Conservation (phyloP, 441 rosid genomes). For the Gossypium trilobum region DNA sequence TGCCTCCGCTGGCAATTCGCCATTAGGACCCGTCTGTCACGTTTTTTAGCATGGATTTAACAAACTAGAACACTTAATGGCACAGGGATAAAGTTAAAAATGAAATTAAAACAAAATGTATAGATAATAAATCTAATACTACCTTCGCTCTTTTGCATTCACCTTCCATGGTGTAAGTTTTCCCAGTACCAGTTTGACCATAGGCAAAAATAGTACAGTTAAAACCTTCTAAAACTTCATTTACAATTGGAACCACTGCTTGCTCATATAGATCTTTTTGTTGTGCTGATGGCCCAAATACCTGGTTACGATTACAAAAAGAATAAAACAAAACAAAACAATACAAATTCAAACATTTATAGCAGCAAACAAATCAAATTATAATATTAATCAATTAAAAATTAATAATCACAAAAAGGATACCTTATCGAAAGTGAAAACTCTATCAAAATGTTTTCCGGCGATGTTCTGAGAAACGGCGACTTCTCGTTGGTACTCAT, state of each 20-base stretch:
- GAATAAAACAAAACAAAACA: background rate
- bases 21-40: constrained; percentile 61
- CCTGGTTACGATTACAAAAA: constrained; percentile 32
- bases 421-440: constrained; percentile 90
- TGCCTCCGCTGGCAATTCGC: constrained; percentile 79
- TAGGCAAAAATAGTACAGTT: constrained; percentile 95
- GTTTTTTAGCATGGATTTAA: constrained; percentile 4
- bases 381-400: background rate
- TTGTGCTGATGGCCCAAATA: constrained; percentile 85
- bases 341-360: background rate
- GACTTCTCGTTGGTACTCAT: constrained; percentile 76
- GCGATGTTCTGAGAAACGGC: constrained; percentile 87
- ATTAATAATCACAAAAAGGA: background rate
- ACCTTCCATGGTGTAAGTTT: constrained; percentile 97
- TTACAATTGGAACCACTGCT: constrained; percentile 82
- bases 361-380: background rate
- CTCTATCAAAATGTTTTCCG: constrained; percentile 82
- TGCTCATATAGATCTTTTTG: constrained; percentile 88
- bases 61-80: background rate
- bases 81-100: background rate
- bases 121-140: background rate
- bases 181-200: constrained; percentile 98
- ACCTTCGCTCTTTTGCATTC: constrained; percentile 92
- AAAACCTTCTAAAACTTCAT: constrained; percentile 94
- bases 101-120: background rate